Percentiles rank a stretch among this genome's conserved stretches.
These are phyloP conservation scores for Macrocybe gigantea DNA, from an alignment of 768 basidiomycete genomes.

Conservation along the genomic window DNA sequence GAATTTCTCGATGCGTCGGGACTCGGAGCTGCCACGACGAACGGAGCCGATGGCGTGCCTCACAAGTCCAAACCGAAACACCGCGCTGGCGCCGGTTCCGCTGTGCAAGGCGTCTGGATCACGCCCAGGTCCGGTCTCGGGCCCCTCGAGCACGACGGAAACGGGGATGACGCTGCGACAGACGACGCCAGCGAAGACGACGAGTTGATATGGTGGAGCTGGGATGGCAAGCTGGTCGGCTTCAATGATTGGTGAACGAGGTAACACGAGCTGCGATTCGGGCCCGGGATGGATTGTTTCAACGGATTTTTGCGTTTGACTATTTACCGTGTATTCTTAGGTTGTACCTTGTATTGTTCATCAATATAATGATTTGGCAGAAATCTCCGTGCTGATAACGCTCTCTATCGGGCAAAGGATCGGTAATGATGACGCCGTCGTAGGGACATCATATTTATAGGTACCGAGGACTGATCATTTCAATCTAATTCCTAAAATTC, in stretches of 20 bases:
- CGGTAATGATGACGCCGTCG: no score
- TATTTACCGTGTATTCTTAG: no score
- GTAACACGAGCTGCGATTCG: no score
- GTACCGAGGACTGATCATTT: no score
- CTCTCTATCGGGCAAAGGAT: no score
- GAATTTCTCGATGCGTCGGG: conserved; percentile 35
- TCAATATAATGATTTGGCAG: no score
- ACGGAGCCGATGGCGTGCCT: neutral
- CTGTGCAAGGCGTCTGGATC: conserved; percentile 46
- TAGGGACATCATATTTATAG: no score
- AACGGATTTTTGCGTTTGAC: no score
- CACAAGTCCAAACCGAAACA: conserved; percentile 13
- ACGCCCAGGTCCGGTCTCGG: conserved; percentile 20
- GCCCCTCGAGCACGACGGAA: neutral
- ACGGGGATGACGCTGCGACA: conserved; percentile 7
- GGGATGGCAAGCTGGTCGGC: conserved; percentile 51
- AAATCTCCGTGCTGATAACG: no score
- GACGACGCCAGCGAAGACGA: conserved; percentile 25
- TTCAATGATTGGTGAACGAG: conserved; percentile 41
- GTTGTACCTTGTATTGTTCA: no score
- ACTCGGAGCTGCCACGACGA: conserved; percentile 1
- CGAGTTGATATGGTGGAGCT: conserved; percentile 61
- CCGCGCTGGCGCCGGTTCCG: neutral
- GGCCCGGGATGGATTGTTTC: no score
- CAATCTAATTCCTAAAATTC: no score